Base-by-base conservation (phyloP, 306 rosid species). In the Vigna trinervia region DNA sequence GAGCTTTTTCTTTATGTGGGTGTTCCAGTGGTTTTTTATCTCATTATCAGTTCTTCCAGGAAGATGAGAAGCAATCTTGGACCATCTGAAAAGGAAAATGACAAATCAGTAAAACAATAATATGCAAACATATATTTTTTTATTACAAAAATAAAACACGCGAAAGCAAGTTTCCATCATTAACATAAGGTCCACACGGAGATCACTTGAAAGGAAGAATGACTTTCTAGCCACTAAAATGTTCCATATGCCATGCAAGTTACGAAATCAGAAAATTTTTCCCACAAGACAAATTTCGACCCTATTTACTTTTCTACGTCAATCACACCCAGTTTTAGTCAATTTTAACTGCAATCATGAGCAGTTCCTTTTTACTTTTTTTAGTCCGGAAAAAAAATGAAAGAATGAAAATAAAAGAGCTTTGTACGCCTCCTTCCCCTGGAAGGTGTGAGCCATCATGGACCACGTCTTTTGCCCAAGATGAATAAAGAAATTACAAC, bases 21-120 rank as follows among this genome's bases (percentile, higher is more conserved):
- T 92, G 43, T 92, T 92, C 97, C 97, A 92, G 19, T 92, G 97
- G 61, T 92, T 92, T 57, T 92, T 93, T 0, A 93, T 89, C 72
- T 93, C 98, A 72, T 93, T 93, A 59, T 90, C 98, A 5, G 98
- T 93, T 83, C 98, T 86, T 82, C 98, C 98, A 0, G 98, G 91
- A 12, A 93, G 90, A 77, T 89, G 92, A 80, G 96, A 89, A 57
- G 96, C 96, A 78, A 93, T 93, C 79, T 89, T 89, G 1, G 98
- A 93, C 98, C 98, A 93, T 81, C 96, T 93, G 74, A 7, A 50
- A 32, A 59, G 4, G 7, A 72, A 48, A 36, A 19, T 1, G 11
- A 36, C 12, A 61, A 20, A 73, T 17, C 0, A 36, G 2, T 43
- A 45, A 26, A 57, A 46, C 63, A 23, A 30, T 36, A 73, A 11